Base-by-base conservation (phyloP, 495 filamentous ascomycete species). In the Hypoxylon perforatum region DNA sequence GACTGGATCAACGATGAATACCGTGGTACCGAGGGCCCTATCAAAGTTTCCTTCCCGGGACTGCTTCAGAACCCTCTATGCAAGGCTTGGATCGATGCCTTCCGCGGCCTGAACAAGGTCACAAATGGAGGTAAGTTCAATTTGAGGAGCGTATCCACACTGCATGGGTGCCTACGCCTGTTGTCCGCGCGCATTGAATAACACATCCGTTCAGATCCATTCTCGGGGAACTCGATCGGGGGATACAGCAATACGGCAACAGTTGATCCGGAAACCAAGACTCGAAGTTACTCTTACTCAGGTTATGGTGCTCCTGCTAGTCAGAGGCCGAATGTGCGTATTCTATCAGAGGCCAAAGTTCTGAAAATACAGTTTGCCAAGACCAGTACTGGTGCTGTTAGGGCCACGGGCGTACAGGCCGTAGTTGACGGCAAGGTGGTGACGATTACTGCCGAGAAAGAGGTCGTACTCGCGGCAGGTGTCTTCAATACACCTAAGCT, bases 401-500 rank as follows among this genome's bases (percentile, higher is more conserved):
- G 57, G 1, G 80, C 80, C 3, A 77, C 57, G 0, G 78, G 75
- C 8, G 75, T 77, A 33, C 65, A 68, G 57, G 73, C 72, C 48
- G 47, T 62, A 51, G 57, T 66, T 47, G 66, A 76, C 14, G 80
- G 78, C 42, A 39, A 66, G 30, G 61, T 56, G 28, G 39, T 41
- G 39, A 19, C 48, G 6, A 42, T 70, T 41, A 48, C 65, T 25
- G 78, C 83, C 10, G 67, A 46, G 3, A 66, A 65, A 23, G 82
- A 85, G 54, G 77, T 85, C 9, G 79, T 85, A 36, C 56, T 85
- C 0, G 78, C 76, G 7, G 67, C 74, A 28, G 83, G 82, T 22
- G 73, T 80, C 14, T 78, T 82, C 35, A 77, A 81, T 45, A 76
- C 81, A 3, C 82, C 82, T 9, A 79, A 81, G 67, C 72, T 85